These are phyloP conservation scores for Penicillium sp. DNA, from an alignment of 2,329 filamentous ascomycete species.

Conservation along the genomic window DNA sequence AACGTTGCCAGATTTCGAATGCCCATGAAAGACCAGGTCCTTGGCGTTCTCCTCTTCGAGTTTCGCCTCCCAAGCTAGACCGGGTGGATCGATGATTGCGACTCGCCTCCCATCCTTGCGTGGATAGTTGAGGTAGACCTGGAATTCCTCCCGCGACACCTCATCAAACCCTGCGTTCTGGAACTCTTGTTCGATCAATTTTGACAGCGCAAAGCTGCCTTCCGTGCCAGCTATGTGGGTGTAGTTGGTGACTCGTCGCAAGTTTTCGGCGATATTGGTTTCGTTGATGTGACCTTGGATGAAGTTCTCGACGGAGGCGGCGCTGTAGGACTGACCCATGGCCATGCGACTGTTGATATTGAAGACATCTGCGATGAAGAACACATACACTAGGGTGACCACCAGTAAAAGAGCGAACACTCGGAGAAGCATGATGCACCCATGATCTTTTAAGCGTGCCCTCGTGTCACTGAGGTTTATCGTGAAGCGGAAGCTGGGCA, in stretches of 20 bases:
- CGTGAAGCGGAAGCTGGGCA: conserved; percentile 28
- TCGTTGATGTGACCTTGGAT: conserved; percentile 65
- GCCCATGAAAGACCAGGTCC: conserved; percentile 74
- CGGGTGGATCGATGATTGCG: conserved; percentile 64
- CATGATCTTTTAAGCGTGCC: conserved; percentile 39
- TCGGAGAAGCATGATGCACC: conserved; percentile 62
- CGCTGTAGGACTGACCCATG: conserved; percentile 65
- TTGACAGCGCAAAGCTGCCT: conserved; percentile 75
- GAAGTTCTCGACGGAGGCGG: conserved; percentile 69
- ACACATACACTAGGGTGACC: conserved; percentile 66
- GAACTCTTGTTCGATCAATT: conserved; percentile 76
- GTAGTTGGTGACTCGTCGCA: conserved; percentile 70
- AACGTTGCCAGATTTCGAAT: conserved; percentile 78
- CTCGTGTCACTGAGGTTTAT: conserved; percentile 31
- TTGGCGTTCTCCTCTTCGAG: conserved; percentile 76
- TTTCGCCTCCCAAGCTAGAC: conserved; percentile 64
- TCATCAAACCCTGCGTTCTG: conserved; percentile 62
- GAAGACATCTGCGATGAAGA: conserved; percentile 80
- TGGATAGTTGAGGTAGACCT: conserved; percentile 90
- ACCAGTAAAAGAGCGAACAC: conserved; percentile 67
- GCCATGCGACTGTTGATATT: conserved; percentile 56
- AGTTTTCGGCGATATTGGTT: conserved; percentile 59
- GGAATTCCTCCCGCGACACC: conserved; percentile 66
- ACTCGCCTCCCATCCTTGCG: conserved; percentile 66
- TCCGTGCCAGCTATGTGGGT: conserved; percentile 91